Percentiles rank a stretch among this genome's conserved stretches.
Evolutionary conservation across 1,139 yeast genomes (phyloP).

Genomic region (Pichia sp.): DNA sequence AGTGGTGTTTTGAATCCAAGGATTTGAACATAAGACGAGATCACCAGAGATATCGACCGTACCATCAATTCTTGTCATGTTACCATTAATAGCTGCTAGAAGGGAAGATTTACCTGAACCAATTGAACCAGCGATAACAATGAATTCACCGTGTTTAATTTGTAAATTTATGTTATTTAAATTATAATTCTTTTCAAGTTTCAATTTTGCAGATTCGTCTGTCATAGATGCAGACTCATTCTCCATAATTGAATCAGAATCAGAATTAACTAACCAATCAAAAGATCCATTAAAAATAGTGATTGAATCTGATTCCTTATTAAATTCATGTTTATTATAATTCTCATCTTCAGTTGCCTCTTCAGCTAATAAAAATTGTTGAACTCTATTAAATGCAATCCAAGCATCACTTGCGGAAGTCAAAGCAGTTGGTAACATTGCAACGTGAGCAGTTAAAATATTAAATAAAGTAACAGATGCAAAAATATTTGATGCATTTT

Average conservation of each 20-base stretch:
- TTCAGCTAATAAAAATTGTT: conserved; percentile 37
- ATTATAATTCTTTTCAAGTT: too few relatives aligned
- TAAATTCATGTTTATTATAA: conserved; percentile 14
- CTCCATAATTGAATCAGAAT: conserved; percentile 12
- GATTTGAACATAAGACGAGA: conserved; percentile 42
- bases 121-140: conserved; percentile 61
- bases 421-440: conserved; percentile 48
- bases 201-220: too few relatives aligned
- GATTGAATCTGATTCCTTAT: conserved; percentile 34
- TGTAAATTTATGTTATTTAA: conserved; percentile 39
- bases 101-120: conserved; percentile 70
- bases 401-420: conserved; percentile 50
- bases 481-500: conserved; percentile 39
- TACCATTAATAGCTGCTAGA: conserved; percentile 55
- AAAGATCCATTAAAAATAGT: conserved; percentile 49
- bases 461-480: conserved; percentile 48
- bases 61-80: conserved; percentile 50
- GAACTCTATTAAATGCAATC: conserved; percentile 45
- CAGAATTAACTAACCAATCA: conserved; percentile 53
- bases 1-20: conserved; percentile 86
- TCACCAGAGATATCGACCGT: conserved; percentile 40
- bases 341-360: conserved; percentile 30
- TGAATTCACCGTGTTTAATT: conserved; percentile 51
- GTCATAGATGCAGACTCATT: too few relatives aligned
- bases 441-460: conserved; percentile 45